phyloP scores from a whole-genome alignment of 495 filamentous ascomycete genomes.

The Chlorociboria aeruginascens region DNA sequence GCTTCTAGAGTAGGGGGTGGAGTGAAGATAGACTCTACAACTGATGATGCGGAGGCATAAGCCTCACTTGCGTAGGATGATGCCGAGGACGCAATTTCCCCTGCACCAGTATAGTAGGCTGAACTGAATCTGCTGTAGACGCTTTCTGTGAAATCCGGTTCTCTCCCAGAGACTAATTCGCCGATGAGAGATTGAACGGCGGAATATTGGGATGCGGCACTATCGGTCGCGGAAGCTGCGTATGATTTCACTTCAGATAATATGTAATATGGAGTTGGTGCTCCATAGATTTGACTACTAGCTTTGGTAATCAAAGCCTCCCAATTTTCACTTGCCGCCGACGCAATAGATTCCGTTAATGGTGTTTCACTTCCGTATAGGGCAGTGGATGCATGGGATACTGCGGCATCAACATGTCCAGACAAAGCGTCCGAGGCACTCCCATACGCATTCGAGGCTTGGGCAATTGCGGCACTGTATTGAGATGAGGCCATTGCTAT shows the following conservation, averaged over 20 bases:
- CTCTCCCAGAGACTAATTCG: conserved; percentile 65
- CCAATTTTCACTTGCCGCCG: conserved; percentile 35
- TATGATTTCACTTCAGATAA: conserved; percentile 38
- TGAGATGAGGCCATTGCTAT: conserved; percentile 11
- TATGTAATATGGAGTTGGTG: conserved; percentile 52
- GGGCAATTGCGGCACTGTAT: conserved; percentile 15
- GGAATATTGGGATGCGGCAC: conserved; percentile 30
- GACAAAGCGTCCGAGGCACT: conserved; percentile 35
- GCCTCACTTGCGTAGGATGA: conserved; percentile 44
- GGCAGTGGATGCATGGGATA: conserved; percentile 11
- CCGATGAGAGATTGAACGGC: conserved; percentile 62
- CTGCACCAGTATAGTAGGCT: conserved; percentile 36
- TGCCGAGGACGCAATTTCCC: conserved; percentile 32
- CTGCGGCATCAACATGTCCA: conserved; percentile 14
- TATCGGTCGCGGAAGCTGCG: conserved; percentile 38
- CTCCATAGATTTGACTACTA: conserved; percentile 62
- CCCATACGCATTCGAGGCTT: conserved; percentile 34
- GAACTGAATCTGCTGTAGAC: conserved; percentile 58
- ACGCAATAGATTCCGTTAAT: conserved; percentile 17
- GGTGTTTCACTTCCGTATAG: conserved; percentile 15
- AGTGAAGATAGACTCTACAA: conserved; percentile 38
- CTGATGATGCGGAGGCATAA: conserved; percentile 46
- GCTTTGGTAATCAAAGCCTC: conserved; percentile 53
- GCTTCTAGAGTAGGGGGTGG: conserved; percentile 46
- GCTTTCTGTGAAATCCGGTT: conserved; percentile 73